Evolutionary conservation across 345 rosid genomes (phyloP), one percentile per base, ranked within the genome.

Genomic region (Turritis glabra): DNA sequence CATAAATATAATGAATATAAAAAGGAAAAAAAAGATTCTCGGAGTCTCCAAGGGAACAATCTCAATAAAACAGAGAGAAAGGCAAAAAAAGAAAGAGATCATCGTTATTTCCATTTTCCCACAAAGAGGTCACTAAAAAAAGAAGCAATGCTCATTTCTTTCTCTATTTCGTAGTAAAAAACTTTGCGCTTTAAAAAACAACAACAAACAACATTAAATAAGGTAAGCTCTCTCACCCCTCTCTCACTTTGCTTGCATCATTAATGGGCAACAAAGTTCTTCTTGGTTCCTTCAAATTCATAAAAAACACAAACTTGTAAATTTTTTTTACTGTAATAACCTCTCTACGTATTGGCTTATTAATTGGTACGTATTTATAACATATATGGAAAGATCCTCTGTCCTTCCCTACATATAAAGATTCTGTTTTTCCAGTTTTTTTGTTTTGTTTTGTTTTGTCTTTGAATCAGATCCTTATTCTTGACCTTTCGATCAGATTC

Each of bases 401-500:
- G 55, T 66, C 77, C 63, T 78, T 78, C 12, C 55, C 69, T 66
- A 66, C 59, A 51, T 52, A 58, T 58, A 40, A 74, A 78, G 77
- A 59, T 78, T 78, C 77, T 77, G 73, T 59, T 63, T 76, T 22
- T 38, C 58, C 33, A 48, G 53, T 75, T 67, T 59, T 48, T 37
- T 9, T 41, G n/a, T n/a, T n/a, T n/a, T n/a, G n/a, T 18, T 57
- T 1, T 41, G 56, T 23, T 61, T 63, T 64, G 56, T 22, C 57
- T 77, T 76, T 62, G 76, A 73, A 76, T 78, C 65, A 71, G 71
- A 72, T 80, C 82, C 71, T 74, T 74, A 76, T 69, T 74, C 54
- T 41, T 59, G 77, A 41, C 74, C 71, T 78, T 78, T 67, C 65
- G 82, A 74, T 74, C 72, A 76, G 80, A 71, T 74, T 85, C 86